Evolutionary conservation across 2,329 filamentous ascomycete species (phyloP).

Genomic region (Xylaria sp.): DNA sequence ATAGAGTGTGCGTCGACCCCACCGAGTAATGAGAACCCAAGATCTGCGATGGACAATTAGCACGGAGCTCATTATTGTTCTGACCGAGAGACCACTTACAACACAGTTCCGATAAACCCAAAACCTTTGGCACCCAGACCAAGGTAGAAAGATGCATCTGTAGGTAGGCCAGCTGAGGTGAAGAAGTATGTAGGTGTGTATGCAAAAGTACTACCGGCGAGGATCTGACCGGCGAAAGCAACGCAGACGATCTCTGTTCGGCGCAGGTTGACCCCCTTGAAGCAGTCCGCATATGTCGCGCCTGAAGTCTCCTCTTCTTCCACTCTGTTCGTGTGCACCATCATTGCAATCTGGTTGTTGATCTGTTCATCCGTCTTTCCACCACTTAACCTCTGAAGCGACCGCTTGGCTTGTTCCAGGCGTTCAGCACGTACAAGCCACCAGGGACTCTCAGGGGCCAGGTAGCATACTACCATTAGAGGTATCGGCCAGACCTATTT

Average conservation of each 20-base stretch:
- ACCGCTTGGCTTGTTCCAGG: slow-evolving; percentile 51
- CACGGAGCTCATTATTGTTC: neutral
- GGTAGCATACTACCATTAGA: slow-evolving; percentile 52
- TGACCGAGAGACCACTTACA: slow-evolving; percentile 45
- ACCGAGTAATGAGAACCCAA: slow-evolving; percentile 53
- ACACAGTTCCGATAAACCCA: slow-evolving; percentile 54
- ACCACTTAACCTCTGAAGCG: slow-evolving; percentile 52
- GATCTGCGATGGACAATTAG: slow-evolving; percentile 50
- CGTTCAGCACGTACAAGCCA: slow-evolving; percentile 56
- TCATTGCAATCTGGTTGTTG: slow-evolving; percentile 57
- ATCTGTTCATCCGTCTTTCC: slow-evolving; percentile 49
- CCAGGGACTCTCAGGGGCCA: slow-evolving; percentile 62
- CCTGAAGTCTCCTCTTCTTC: slow-evolving; percentile 56
- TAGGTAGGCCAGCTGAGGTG: slow-evolving; percentile 51
- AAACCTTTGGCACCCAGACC: slow-evolving; percentile 51
- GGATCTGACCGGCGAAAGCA: slow-evolving; percentile 51
- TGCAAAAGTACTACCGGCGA: slow-evolving; percentile 53
- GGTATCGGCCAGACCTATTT: slow-evolving; percentile 54
- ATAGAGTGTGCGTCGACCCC: slow-evolving; percentile 56
- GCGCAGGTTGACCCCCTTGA: slow-evolving; percentile 57
- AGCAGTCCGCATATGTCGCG: slow-evolving; percentile 60
- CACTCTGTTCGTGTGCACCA: slow-evolving; percentile 58
- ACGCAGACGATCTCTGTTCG: slow-evolving; percentile 58
- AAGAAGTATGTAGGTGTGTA: slow-evolving; percentile 56
- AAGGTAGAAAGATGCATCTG: slow-evolving; percentile 49